Base-by-base conservation (phyloP, 192 early-diverging fungal genomes). In the Linnemannia elongata region DNA sequence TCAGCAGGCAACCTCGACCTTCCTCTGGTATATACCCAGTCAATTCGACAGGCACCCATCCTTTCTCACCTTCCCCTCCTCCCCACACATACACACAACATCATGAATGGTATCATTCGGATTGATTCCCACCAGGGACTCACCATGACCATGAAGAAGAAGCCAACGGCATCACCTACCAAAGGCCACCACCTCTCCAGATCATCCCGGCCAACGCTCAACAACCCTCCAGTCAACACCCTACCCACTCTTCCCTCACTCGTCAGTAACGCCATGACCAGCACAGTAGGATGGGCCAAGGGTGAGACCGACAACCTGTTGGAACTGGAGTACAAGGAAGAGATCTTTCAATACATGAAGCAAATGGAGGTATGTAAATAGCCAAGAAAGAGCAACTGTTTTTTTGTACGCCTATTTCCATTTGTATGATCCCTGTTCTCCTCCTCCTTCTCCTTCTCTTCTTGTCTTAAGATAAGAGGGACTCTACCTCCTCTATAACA, bases 331-430 rank as follows among this genome's bases (percentile, higher is more conserved):
- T 87, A 87, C 73, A 87, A 87, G 76, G 85, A 87, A 63, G 85
- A 87, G 72, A 87, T 87, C 55, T 87, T 87, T 75, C 79, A 87
- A 71, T 87, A 87, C 68, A 87, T 87, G 85, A 87, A 81, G 85
- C 85, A 87, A 60, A 87, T 87, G 85, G 85, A 87, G 85, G 85
- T 87, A 87, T 33, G 78, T 73, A 63, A 63, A 52, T 47, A 13
- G 8, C 9, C 17, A 15, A 20, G 44, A 45, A 13, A 45, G 13
- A 15, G 44, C 71, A 42, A 73, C 44, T 54, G 4, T 36, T 66
- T 69, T 45, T 22, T 20, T 77, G 76, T 60, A 15, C 27, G 20
- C 54, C 15, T 10, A 60, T 35, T 13, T 35, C 18, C 33, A 71
- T 47, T 60, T 39, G 20, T 42, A 42, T 36, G 30, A 39, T 39